These are phyloP conservation scores for Thalia dealbata DNA, from an alignment of 176 grass and related monocot genomes.

Conservation along the genomic window DNA sequence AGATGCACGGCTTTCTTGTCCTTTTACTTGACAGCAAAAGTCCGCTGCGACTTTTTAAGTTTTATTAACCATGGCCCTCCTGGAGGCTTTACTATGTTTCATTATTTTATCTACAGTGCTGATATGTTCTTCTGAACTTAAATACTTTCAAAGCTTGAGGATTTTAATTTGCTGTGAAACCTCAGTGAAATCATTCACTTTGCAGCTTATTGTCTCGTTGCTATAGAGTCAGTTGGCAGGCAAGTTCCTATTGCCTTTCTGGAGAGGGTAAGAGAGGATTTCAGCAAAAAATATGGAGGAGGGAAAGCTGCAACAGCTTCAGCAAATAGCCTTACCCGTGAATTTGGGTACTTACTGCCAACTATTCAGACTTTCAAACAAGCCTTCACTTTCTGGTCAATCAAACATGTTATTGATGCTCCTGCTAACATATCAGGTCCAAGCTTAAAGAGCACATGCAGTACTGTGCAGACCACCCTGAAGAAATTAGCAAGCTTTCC, in stretches of 20 bases:
- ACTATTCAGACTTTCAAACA: not conserved
- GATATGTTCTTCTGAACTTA: too few species aligned
- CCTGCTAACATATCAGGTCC: conserved; percentile 26
- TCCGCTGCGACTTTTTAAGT: not conserved
- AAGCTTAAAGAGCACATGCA: conserved; percentile 78
- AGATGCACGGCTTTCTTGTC: not conserved
- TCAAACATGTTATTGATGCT: not conserved
- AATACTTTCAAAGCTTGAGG: not conserved
- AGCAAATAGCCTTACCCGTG: conserved; percentile 55
- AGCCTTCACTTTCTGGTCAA: not conserved
- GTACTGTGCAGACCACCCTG: conserved; percentile 59
- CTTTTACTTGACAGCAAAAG: not conserved
- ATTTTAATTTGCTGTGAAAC: conserved; percentile 15
- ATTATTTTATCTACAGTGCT: too few species aligned
- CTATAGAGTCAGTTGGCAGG: conserved; percentile 41
- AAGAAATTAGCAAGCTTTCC: conserved; percentile 59
- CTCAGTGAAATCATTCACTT: not conserved
- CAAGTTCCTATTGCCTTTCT: conserved; percentile 66
- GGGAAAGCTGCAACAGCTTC: conserved; percentile 68
- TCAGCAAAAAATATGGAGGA: conserved; percentile 55
- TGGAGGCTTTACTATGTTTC: not conserved
- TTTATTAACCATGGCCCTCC: not conserved
- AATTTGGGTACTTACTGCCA: conserved; percentile 51
- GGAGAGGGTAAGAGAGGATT: conserved; percentile 71
- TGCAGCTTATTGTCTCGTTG: conserved; percentile 70